Evolutionary conservation across 2,329 filamentous ascomycete species (phyloP).

Genomic region (Huntiella abstrusa): DNA sequence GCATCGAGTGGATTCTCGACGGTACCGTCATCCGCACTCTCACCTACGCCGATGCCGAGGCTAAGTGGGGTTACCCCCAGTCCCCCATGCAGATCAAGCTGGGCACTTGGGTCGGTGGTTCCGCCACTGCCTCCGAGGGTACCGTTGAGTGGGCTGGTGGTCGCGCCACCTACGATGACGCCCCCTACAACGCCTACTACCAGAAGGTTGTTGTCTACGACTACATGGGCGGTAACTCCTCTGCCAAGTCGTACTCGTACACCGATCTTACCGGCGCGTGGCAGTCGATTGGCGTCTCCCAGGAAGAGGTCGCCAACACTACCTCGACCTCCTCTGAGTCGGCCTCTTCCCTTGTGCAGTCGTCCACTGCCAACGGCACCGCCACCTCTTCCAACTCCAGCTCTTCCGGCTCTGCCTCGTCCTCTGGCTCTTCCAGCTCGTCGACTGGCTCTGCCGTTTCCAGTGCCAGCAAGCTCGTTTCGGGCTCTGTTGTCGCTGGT

Average conservation of each 20-base stretch:
- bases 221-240: constrained; percentile 23
- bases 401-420: constrained; percentile 2
- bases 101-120: constrained; percentile 46
- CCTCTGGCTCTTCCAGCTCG: background rate
- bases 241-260: constrained; percentile 24
- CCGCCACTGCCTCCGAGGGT: constrained; percentile 40
- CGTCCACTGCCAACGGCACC: constrained; percentile 5
- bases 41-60: constrained; percentile 36
- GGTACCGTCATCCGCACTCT: constrained; percentile 42
- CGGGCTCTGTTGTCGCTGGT: constrained; percentile 1
- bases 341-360: background rate
- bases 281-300: constrained; percentile 20
- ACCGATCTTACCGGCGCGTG: constrained; percentile 23
- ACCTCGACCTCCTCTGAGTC: constrained; percentile 2
- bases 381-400: constrained; percentile 6
- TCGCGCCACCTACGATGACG: constrained; percentile 24
- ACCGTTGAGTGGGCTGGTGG: constrained; percentile 57
- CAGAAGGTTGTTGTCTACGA: constrained; percentile 26
- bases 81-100: constrained; percentile 55
- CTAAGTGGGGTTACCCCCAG: constrained; percentile 45
- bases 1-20: constrained; percentile 47
- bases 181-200: constrained; percentile 24
- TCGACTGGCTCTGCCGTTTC: background rate
- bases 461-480: background rate
- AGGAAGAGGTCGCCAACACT: constrained; percentile 4